Evolutionary conservation across 1,284 basidiomycete species (phyloP).

Genomic region (Mycena sp.): DNA sequence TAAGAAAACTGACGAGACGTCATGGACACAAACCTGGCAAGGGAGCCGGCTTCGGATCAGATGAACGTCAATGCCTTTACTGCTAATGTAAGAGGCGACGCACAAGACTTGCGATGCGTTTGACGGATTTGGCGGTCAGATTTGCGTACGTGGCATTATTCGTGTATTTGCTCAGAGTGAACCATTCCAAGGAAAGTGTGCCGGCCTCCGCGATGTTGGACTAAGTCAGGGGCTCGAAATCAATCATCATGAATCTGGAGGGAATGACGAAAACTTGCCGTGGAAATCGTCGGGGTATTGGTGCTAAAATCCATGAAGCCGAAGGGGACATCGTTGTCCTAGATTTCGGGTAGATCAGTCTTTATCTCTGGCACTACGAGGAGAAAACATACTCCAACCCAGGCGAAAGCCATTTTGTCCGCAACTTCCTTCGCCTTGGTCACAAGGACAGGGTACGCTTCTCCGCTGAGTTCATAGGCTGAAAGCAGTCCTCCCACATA

Average conservation of each 20-base stretch:
- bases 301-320: constrained; percentile 14
- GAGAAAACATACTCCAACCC: constrained; percentile 38
- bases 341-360: too few relatives aligned
- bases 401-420: constrained; percentile 63
- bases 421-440: constrained; percentile 67
- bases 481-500: constrained; percentile 66
- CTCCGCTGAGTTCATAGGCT: constrained; percentile 77
- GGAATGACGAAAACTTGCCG: neutral
- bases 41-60: neutral
- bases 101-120: constrained; percentile 15
- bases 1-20: neutral
- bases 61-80: neutral
- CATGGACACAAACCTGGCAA: neutral
- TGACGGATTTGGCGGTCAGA: neutral
- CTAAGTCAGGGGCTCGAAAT: neutral
- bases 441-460: constrained; percentile 55
- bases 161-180: constrained; percentile 13
- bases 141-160: constrained; percentile 19
- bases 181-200: constrained; percentile 21
- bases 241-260: neutral
- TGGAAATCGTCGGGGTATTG: constrained; percentile 2
- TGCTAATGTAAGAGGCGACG: neutral
- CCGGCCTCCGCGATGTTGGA: constrained; percentile 23
- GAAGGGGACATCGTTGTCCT: constrained; percentile 20
- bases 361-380: too few relatives aligned